Evolutionary conservation across 2,329 filamentous ascomycete species (phyloP).

Genomic region (Coniochaeta sp.): DNA sequence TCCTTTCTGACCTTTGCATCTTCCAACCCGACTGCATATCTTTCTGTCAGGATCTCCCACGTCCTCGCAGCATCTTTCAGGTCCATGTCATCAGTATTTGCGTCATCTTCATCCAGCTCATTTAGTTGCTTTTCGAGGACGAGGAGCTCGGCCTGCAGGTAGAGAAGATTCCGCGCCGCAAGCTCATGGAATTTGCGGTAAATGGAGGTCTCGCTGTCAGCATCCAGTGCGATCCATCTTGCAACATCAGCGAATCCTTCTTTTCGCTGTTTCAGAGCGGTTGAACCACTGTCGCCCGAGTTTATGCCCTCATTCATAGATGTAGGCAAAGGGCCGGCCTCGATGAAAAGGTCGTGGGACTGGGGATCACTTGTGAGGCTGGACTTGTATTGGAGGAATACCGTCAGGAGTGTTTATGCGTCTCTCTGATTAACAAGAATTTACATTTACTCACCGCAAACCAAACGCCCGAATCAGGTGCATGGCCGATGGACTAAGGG

Average conservation of each 20-base stretch:
- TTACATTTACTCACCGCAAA: neutral
- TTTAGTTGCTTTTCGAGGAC: neutral
- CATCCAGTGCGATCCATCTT: slow-evolving; percentile 7
- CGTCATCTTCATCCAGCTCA: neutral
- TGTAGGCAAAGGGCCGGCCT: neutral
- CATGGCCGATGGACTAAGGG: neutral
- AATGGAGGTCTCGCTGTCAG: slow-evolving; percentile 8
- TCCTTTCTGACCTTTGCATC: neutral
- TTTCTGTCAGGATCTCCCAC: neutral
- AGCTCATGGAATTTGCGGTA: slow-evolving; percentile 9
- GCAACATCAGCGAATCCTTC: slow-evolving; percentile 7
- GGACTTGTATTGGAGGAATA: neutral
- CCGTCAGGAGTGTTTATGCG: too few species aligned
- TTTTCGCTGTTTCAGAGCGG: neutral
- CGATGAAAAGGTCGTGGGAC: neutral
- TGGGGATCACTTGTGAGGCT: neutral
- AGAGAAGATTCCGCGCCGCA: slow-evolving; percentile 5
- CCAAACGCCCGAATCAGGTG: neutral
- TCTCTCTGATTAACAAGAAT: too few species aligned
- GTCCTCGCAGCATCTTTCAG: slow-evolving; percentile 7
- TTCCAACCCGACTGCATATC: neutral
- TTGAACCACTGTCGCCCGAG: neutral
- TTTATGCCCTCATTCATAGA: neutral
- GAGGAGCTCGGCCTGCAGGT: slow-evolving; percentile 6
- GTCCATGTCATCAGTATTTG: slow-evolving; percentile 3